Evolutionary conservation across 768 basidiomycete genomes (phyloP), one percentile per base, ranked within the genome.

Genomic region (Lepiota venenata): DNA sequence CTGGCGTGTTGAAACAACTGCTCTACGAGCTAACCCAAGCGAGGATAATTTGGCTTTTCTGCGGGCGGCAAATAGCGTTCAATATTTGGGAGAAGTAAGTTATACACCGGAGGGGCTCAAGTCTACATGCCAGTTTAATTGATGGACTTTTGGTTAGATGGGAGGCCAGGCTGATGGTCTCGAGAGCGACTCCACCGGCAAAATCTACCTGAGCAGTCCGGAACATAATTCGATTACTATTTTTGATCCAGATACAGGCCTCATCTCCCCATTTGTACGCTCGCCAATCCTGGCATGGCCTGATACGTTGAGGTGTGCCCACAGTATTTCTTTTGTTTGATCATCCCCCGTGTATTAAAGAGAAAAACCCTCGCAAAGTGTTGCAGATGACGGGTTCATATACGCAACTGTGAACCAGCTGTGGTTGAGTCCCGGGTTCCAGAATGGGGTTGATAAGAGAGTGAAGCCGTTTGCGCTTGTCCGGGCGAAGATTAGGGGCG

Each of bases 101-200:
- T 25, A 25, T 25, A 25, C 25, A 5, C 25, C 25, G 5, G 5
- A n/a, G n/a, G n/a, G 29, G 4, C 14, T 15, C 3, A 9, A 11
- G n/a, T n/a, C 3, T 15, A 37, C 10, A 6, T 20, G 3, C 16
- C 40, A 21, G 15, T 21, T 22, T 50, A 15, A 50, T 15, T 39
- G 21, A 50, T 25, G 25, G 5, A 25, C 25, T 50, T 25, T 3
- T n/a, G n/a, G 36, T 12, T 22, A 59, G 58, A 10, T 57, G 16
- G 58, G 58, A 20, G 56, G 58, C 7, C 58, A 59, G 38, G 56
- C 58, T 15, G 59, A 60, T 29, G 59, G 59, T 11, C 52, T 60
- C 18, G 59, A 60, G 22, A 27, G 52, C 4, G 59, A 60, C 16
- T 51, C 57, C 14, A 51, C 59, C 3, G 59, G 59, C 14, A 60